These are phyloP conservation scores for Lipomyces orientalis DNA, from an alignment of 805 yeast species.

Conservation along the genomic window DNA sequence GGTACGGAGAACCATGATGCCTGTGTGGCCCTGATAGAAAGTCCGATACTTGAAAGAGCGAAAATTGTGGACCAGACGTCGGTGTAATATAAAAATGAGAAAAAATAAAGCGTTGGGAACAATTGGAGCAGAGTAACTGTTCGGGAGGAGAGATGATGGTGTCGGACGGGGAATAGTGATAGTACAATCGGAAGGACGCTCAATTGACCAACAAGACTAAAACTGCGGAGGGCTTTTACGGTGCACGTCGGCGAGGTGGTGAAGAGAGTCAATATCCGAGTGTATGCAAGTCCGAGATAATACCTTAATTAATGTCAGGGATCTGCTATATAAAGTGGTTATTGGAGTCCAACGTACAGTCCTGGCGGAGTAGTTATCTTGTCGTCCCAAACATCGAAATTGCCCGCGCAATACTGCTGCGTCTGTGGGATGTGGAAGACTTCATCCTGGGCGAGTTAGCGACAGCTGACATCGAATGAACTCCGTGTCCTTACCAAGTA, in stretches of 20 bases:
- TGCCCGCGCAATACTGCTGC: conserved; percentile 63
- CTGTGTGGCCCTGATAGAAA: conserved; percentile 12
- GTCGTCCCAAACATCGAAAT: conserved; percentile 73
- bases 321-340: background rate
- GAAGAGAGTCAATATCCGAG: conserved; percentile 10
- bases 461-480: conserved; percentile 63
- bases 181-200: conserved; percentile 54
- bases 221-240: conserved; percentile 53
- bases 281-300: conserved; percentile 10
- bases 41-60: conserved; percentile 57
- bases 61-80: conserved; percentile 90
- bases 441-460: conserved; percentile 67
- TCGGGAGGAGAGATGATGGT: conserved; percentile 8
- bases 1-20: background rate
- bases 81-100: conserved; percentile 82
- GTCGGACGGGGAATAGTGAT: background rate
- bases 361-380: conserved; percentile 99
- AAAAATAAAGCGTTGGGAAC: conserved; percentile 75
- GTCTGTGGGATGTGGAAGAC: conserved; percentile 86
- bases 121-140: conserved; percentile 39
- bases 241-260: conserved; percentile 39
- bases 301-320: conserved; percentile 14
- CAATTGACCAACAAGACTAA: conserved; percentile 72
- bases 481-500: conserved; percentile 65
- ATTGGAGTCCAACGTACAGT: conserved; percentile 56